Percentiles rank a stretch among this genome's conserved stretches.
Evolutionary conservation across 2,329 filamentous ascomycete genomes (phyloP).

Genomic region (Verticillium klebahnii): DNA sequence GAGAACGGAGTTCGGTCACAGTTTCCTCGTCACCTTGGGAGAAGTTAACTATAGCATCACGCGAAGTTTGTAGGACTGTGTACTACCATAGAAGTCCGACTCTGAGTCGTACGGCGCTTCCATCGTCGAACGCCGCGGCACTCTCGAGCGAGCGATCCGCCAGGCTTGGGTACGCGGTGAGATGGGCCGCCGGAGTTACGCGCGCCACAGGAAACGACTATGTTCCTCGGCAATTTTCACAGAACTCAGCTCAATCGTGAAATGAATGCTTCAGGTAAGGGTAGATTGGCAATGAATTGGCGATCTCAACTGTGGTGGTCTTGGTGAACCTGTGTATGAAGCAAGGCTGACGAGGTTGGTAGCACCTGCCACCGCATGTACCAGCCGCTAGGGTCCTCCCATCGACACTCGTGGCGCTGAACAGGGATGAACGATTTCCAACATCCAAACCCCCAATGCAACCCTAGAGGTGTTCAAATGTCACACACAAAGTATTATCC

Average conservation of each 20-base stretch:
- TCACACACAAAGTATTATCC: background rate
- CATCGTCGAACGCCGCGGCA: too few species aligned
- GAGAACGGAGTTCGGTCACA: slow-evolving; percentile 40
- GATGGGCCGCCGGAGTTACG: background rate
- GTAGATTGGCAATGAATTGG: too few species aligned
- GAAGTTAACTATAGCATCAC: background rate
- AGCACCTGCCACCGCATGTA: background rate
- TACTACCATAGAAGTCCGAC: slow-evolving; percentile 17
- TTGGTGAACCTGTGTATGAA: background rate
- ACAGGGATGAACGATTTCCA: background rate
- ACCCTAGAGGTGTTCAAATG: background rate
- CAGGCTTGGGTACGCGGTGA: background rate
- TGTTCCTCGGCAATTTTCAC: too few species aligned
- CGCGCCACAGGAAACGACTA: too few species aligned
- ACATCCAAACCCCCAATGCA: background rate
- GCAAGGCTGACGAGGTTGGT: background rate
- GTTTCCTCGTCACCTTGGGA: slow-evolving; percentile 49
- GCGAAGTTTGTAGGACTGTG: slow-evolving; percentile 4
- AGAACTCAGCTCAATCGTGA: too few species aligned
- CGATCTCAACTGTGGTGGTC: background rate
- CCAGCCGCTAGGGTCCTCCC: background rate
- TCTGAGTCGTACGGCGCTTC: slow-evolving; percentile 13
- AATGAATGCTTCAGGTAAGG: too few species aligned
- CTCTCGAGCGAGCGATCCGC: background rate
- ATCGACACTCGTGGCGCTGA: background rate